Conservation (phyloP, 2,329 filamentous ascomycete genomes). For the Teratosphaeria gauchensis region DNA sequence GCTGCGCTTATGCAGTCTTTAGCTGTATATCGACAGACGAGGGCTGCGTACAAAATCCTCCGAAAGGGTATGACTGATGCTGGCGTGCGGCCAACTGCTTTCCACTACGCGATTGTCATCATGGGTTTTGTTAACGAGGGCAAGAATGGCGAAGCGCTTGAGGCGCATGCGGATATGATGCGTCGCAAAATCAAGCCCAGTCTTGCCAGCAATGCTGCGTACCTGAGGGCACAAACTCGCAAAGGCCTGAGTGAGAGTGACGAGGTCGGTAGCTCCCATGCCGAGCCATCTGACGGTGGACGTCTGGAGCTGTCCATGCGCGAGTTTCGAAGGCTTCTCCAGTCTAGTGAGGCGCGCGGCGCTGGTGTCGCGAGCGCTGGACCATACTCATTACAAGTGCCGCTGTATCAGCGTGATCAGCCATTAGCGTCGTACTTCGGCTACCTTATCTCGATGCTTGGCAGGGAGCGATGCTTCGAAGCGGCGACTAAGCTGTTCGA, state of each 20-base stretch:
- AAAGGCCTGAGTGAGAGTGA: conserved; percentile 13
- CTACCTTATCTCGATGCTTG: conserved; percentile 48
- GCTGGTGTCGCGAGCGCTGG: conserved; percentile 31
- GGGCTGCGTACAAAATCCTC: conserved; percentile 46
- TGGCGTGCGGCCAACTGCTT: conserved; percentile 34
- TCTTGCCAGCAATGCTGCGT: conserved; percentile 35
- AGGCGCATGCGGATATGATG: conserved; percentile 40
- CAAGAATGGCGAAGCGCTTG: conserved; percentile 38
- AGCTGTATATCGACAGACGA: conserved; percentile 42
- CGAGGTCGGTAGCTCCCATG: conserved; percentile 32
- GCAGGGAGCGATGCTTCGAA: conserved; percentile 34
- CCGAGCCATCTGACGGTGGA: conserved; percentile 25
- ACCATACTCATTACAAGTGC: conserved; percentile 18
- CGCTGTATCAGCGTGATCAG: conserved; percentile 27
- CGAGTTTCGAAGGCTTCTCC: conserved; percentile 13
- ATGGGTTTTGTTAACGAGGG: conserved; percentile 36
- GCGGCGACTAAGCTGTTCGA: conserved; percentile 48
- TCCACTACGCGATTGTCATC: conserved; percentile 47
- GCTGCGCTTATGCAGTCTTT: conserved; percentile 52
- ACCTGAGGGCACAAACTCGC: conserved; percentile 25
- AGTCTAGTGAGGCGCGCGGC: not conserved
- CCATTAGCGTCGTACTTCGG: conserved; percentile 41
- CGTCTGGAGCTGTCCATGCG: conserved; percentile 28
- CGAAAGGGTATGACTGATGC: conserved; percentile 41
- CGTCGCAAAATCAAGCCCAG: conserved; percentile 29